Percentiles rank a stretch among this genome's conserved stretches.
phyloP scores from a whole-genome alignment of 306 rosid species.

The Macrotyloma uniflorum region DNA sequence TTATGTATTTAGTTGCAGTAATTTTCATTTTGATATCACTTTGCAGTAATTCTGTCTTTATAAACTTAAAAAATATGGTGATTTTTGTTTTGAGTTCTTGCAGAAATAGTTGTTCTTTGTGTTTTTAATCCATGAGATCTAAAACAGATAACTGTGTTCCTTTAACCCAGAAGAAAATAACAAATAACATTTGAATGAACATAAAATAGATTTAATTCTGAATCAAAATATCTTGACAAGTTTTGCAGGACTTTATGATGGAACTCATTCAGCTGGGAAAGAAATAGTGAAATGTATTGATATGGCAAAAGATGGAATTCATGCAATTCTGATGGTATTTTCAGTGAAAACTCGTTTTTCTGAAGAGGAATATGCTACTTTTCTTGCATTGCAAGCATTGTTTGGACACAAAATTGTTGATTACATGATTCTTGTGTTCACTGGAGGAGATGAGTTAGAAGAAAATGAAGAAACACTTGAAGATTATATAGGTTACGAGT shows the following conservation, averaged over 20 bases:
- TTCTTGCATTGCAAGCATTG: background rate
- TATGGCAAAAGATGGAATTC: background rate
- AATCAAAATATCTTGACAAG: too few relatives aligned
- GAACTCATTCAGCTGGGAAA: background rate
- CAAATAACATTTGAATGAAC: too few relatives aligned
- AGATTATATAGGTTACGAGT: background rate
- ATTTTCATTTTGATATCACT: too few relatives aligned
- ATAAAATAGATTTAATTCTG: background rate
- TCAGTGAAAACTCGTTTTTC: slow-evolving; percentile 32
- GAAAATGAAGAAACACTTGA: background rate
- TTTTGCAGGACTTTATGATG: background rate
- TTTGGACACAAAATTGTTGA: background rate
- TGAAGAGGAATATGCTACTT: background rate
- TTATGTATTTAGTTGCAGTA: too few relatives aligned
- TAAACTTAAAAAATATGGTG: too few relatives aligned
- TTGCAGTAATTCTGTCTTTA: too few relatives aligned
- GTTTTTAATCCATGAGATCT: too few relatives aligned
- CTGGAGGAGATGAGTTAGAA: background rate
- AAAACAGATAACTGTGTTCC: too few relatives aligned
- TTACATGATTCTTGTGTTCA: background rate
- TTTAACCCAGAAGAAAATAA: too few relatives aligned
- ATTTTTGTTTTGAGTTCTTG: too few relatives aligned
- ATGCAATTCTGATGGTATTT: background rate
- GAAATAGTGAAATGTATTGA: background rate
- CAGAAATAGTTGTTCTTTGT: too few relatives aligned